Evolutionary conservation across 208 protist genomes (phyloP).

Genomic region (Crithidia acanthocephali): DNA sequence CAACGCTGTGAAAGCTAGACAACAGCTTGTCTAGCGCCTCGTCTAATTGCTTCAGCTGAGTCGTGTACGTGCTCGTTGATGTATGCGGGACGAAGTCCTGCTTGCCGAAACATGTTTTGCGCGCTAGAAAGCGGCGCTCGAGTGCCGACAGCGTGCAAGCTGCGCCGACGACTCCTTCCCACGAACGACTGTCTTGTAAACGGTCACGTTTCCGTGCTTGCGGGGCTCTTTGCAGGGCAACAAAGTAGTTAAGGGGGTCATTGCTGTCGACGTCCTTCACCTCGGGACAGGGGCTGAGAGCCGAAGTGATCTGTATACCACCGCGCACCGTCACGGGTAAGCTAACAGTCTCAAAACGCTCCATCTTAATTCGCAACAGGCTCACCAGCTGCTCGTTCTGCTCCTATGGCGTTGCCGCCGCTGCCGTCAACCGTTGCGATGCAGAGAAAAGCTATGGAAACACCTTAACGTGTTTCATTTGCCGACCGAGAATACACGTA

Average conservation of each 20-base stretch:
- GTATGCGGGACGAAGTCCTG: not conserved
- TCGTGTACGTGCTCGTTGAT: not conserved
- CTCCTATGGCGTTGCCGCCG: no score
- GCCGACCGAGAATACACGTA: no score
- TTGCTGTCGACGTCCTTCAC: not conserved
- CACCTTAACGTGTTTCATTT: not conserved
- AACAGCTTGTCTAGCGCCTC: conserved; percentile 22
- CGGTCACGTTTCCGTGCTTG: not conserved
- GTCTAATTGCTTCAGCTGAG: conserved; percentile 18
- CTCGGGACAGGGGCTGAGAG: not conserved
- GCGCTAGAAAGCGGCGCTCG: not conserved
- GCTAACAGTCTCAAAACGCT: no score
- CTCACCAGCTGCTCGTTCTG: no score
- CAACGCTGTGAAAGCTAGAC: conserved; percentile 11
- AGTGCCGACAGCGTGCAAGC: not conserved
- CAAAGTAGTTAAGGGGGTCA: not conserved
- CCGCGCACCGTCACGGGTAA: no score
- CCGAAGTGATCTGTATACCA: not conserved
- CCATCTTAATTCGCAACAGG: no score
- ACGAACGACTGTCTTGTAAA: not conserved
- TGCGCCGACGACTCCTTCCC: not conserved
- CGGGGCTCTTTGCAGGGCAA: not conserved
- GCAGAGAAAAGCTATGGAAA: not conserved
- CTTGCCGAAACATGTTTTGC: not conserved
- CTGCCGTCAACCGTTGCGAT: no score